Evolutionary conservation across 306 rosid genomes (phyloP), one percentile per base, ranked within the genome.

Genomic region (Abrus pulchellus): DNA sequence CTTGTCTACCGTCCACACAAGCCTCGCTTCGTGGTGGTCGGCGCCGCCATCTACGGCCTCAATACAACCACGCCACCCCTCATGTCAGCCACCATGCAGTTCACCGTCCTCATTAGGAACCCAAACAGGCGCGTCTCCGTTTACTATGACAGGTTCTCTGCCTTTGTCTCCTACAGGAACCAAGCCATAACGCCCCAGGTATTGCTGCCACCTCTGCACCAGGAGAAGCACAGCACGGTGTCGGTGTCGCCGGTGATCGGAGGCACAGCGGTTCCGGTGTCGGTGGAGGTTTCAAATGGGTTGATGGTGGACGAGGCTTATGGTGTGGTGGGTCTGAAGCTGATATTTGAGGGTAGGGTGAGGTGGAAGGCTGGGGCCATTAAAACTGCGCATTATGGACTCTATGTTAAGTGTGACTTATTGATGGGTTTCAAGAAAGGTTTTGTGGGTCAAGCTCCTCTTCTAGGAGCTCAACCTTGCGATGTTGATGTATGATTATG

Each of bases 1-100:
- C 91, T 95, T 9, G 88, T 93, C 77, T 94, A 94, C 87, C 96
- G 94, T 4, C 97, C 97, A 44, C 48, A 84, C 83, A 87, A 86
- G 12, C 99, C 99, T 4, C 87, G 77, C 7, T 90, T 95, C 92
- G 84, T 53, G 3, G 91, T 95, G 7, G 83, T 86, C 63, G 89
- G 92, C 0, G 94, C 88, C 8, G 91, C 97, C 76, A 40, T 90
- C 72, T 94, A 88, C 81, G 83, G 81, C 68, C 86, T 94, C 82
- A 94, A 94, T 88, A 28, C 75, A n/a, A 83, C 91, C 11, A 27
- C 84, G 1, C 86, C 88, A 0, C 90, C 90, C 0, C 78, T 80
- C 5, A 72, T 93, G 69, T 83, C 93, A 63, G 54, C 95, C 80
- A 82, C 92, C 57, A 64, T 95, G 88, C 99, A 95, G 76, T 90